Evolutionary conservation across 2,329 filamentous ascomycete genomes (phyloP), one percentile per base, ranked within the genome.

Genomic region (Ilyonectria sp.): DNA sequence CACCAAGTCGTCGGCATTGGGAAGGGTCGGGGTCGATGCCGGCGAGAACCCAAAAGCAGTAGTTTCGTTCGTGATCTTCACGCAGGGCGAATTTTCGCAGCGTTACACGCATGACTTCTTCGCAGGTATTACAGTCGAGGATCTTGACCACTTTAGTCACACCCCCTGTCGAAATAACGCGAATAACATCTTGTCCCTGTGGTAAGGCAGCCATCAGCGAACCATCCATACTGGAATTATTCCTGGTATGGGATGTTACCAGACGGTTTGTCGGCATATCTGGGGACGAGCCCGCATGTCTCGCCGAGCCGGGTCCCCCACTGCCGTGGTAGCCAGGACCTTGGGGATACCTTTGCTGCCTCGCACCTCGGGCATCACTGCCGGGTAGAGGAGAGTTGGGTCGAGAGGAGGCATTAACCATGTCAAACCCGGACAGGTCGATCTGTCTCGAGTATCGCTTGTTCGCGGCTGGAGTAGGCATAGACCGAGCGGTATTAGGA

Each of bases 141-240:
- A 98, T 94, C 80, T 96, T 96, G 77, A 99, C 91, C 26, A 98
- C 95, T 77, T 97, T 97, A 54, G 94, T 97, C 69, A 94, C 91
- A 58, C 95, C 96, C 69, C 91, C 94, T 55, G 94, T 96, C 72
- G 93, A 97, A 77, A 98, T 97, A 73, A 98, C 94, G 70, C 95
- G 90, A 71, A 98, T 97, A 68, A 97, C 90, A 67, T 95, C 93
- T 79, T 97, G 94, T 80, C 94, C 93, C 71, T 91, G 88, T 64
- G 95, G 95, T 76, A 98, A 84, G 67, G 92, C 92, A 72, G 94
- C 93, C 88, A 95, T 96, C 70, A 95, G 91, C 73, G 94, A 92
- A 69, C 92, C 92, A 80, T 98, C 95, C 77, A 95, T 87, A 80
- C 94, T 97, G 60, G 93, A 93, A 75, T 93, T 93, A 74, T 93